Base-by-base conservation (phyloP, 1,284 basidiomycete genomes). In the Peniophora sp. region DNA sequence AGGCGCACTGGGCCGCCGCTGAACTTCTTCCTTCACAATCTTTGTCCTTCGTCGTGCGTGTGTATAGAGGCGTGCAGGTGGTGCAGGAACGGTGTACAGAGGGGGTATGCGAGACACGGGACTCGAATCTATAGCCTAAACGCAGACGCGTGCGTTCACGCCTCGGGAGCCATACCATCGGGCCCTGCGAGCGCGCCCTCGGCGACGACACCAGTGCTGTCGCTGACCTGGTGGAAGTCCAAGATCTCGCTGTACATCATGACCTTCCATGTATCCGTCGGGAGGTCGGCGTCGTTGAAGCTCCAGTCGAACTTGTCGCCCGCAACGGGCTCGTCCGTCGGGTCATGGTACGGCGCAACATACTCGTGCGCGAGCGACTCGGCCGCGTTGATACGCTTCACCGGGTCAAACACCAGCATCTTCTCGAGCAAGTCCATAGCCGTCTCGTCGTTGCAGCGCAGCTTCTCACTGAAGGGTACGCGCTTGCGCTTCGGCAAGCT, bases 261-360 rank as follows among this genome's bases (percentile, higher is more conserved):
- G 62, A 98, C 96, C 72, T 97, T 98, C 96, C 96, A 99, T 2
- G 93, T 97, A 66, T 99, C 96, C 23, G 99, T 92, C 0, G 97
- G 97, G 45, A 99, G 76, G 66, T 99, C 96, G n/a, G 97, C 97
- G 60, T 99, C 96, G 70, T 99, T 99, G 82, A 99, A 99, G 62
- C 86, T 91, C 96, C 96, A 99, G 69, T 99, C 96, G 63, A 99
- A 99, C 63, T 92, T 88, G 67, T 98, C 95, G 34, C 79, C 82
- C 8, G 96, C 92, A 43, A 89, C 86, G 3, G 97, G 96, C 69
- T 99, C 97, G 65, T 99, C 96, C 8, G 93, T 94, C 8, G 96
- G 94, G 71, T 99, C 97, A 66, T 99, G 97, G 67, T 99, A 99
- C 9, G 96, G 96, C 5, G 92, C 82, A 19, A 99, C 91, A 70